Evolutionary conservation across 257 asterid genomes (phyloP), one percentile per base, ranked within the genome.

Genomic region (Nyctanthes arbortristis): DNA sequence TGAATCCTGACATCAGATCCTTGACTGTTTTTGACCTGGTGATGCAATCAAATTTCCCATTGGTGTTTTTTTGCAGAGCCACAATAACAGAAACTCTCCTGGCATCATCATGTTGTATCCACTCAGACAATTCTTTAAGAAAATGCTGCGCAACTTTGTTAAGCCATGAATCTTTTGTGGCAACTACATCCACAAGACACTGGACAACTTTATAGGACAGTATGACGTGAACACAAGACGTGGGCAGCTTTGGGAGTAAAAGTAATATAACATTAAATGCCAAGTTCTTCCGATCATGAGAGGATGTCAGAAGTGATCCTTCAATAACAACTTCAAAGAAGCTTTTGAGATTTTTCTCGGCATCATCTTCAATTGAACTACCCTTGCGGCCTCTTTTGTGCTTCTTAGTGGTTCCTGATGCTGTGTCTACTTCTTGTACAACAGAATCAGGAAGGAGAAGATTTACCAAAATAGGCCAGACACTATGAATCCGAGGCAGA

Each of bases 211-310:
- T 94, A 86, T 85, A 80, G 18, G 98, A 88, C 70, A 94, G 68
- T 32, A 82, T 67, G 25, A 81, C 28, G 47, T 72, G 82, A 66
- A 88, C 80, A 65, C 85, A 89, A 9, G 91, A 81, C 1, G 87
- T 80, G 31, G 96, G 96, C 28, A 94, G 84, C 80, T 87, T 87
- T 22, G 92, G 93, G 40, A 94, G 87, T 56, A 91, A 83, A 68
- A 89, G 90, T 77, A 84, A 78, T 73, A 91, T 28, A 62, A 86
- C 85, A 79, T 91, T 96, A 70, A 94, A 77, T 35, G 92, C 98
- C 70, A 94, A 71, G 78, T 86, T 92, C 73, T 94, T 91, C 75
- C 98, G 96, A 71, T 94, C 96, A 71, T 94, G 99, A 68, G 99
- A 94, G 30, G 99, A 94, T 64, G 86, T 63, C 58, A 94, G 70